Base-by-base conservation (phyloP, 202 grass and related monocot genomes). In the Sporobolus alterniflorus region DNA sequence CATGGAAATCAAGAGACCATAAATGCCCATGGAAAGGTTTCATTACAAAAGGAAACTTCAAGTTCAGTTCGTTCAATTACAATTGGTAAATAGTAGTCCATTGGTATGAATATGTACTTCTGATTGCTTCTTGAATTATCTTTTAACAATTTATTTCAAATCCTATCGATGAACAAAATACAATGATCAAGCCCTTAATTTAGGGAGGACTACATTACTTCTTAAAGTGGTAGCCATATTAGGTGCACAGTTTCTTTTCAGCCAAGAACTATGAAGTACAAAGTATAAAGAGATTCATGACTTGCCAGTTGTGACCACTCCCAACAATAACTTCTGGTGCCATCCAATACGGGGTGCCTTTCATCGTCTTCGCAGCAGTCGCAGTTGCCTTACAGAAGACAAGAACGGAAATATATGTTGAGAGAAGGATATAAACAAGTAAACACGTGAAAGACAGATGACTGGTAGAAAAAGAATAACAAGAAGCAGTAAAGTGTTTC, bases 261-360 rank as follows among this genome's bases (percentile, higher is more conserved):
- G n/a, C n/a, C n/a, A 18, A 20, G n/a, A 67, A 72, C 32, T 83
- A 83, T 11, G 49, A 22, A 57, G 25, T 57, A 57, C 25, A 11
- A 44, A 44, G 42, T 44, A 10, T 11, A 44, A 44, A 10, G 36
- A 44, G 42, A 44, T 44, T 44, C 6, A 10, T 14, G 42, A 44
- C 42, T 44, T 44, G 94, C 92, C 92, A 94, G 68, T 91, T 92
- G 84, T 98, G 83, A 73, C 95, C 90, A n/a, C 88, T 95, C 78
- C 90, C 90, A 83, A 98, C 84, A 86, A 98, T 98, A 31, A 98
- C 92, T 94, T 98, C 92, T 86, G 92, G 95, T 57, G 95, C 95
- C 95, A 98, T 98, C 92, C 95, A 95, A 52, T 93, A 90, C 20
- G 95, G 88, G 49, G 95, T 95, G 18, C 95, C 95, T 84, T 98